Percentiles rank a stretch among this genome's conserved stretches.
phyloP scores from a whole-genome alignment of 306 rosid species.

The Vigna hirtella region DNA sequence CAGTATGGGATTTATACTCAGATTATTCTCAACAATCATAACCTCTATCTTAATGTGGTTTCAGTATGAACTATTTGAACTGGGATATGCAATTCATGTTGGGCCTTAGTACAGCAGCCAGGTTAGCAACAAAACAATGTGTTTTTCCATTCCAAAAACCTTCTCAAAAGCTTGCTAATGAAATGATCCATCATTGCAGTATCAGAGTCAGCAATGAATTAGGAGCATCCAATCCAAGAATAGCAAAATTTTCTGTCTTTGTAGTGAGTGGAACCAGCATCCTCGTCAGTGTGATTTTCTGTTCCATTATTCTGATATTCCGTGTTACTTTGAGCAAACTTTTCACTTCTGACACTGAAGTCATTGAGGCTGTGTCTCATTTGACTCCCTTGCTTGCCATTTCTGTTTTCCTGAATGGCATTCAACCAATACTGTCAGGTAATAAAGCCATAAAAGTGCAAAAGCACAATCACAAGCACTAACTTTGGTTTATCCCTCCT shows the following conservation, averaged over 20 bases:
- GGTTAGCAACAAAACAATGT: conserved; percentile 48
- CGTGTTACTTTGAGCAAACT: conserved; percentile 62
- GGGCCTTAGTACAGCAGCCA: conserved; percentile 77
- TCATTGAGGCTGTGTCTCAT: conserved; percentile 58
- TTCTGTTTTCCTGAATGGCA: conserved; percentile 77
- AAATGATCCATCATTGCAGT: conserved; percentile 42
- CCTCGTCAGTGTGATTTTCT: conserved; percentile 58
- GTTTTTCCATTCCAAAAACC: not conserved
- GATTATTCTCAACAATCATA: not conserved
- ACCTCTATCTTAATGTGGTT: conserved; percentile 25
- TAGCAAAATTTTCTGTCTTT: conserved; percentile 67
- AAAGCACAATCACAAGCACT: not conserved
- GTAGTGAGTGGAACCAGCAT: conserved; percentile 75
- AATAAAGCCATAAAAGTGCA: not conserved
- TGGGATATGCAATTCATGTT: conserved; percentile 75
- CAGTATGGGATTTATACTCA: too few relatives aligned
- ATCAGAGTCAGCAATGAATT: conserved; percentile 77
- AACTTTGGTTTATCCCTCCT: not conserved
- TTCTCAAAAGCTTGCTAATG: conserved; percentile 4
- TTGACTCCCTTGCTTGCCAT: conserved; percentile 74
- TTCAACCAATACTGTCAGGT: conserved; percentile 54
- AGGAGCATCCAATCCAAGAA: conserved; percentile 71
- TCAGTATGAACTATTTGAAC: conserved; percentile 73
- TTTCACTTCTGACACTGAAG: conserved; percentile 64
- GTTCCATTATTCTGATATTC: conserved; percentile 55